Evolutionary conservation across 2,329 filamentous ascomycete species (phyloP), one percentile per base, ranked within the genome.

Genomic region (Alternaria sp.): DNA sequence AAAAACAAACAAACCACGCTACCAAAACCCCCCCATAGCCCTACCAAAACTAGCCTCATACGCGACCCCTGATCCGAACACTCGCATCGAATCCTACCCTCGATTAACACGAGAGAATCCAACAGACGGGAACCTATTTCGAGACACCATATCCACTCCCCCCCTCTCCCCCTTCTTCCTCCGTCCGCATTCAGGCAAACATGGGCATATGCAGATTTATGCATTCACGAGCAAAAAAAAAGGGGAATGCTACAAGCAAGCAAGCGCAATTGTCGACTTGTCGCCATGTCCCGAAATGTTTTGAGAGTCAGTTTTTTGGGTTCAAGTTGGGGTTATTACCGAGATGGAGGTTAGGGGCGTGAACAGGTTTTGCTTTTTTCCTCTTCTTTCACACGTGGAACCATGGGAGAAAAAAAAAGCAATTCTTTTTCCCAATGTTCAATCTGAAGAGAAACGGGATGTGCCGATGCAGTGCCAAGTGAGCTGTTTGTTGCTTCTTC

Each of bases 251-350:
- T 29, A 55, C 23, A 49, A 34, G 17, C 14, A 31, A n/a, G n/a
- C n/a, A n/a, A 17, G 17, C 14, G 28, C 37, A 23, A 41, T 33
- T 39, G 24, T 23, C 46, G 51, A 60, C 54, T n/a, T 33, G 54
- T 63, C 60, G 55, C 17, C 17, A 65, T 65, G 54, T 63, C 62
- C 62, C 62, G 62, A 65, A 39, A 45, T 48, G 37, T 40, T 46
- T 65, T 50, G 60, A 58, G 24, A 21, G 7, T 14, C 33, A 26
- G 37, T 54, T 29, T 40, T 21, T 31, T 36, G 29, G 44, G 29
- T 24, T 48, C 29, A 24, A 33, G 14, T 36, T 34, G 44, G 44
- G 29, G 29, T n/a, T 31, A 24, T 14, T 48, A 33, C 21, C 29
- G 21, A 48, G 3, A 1, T 36, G 31, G 21, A 34, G 31, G 8